Evolutionary conservation across 2,329 filamentous ascomycete species (phyloP), one percentile per base, ranked within the genome.

Genomic region (Cladophialophora yegresii): DNA sequence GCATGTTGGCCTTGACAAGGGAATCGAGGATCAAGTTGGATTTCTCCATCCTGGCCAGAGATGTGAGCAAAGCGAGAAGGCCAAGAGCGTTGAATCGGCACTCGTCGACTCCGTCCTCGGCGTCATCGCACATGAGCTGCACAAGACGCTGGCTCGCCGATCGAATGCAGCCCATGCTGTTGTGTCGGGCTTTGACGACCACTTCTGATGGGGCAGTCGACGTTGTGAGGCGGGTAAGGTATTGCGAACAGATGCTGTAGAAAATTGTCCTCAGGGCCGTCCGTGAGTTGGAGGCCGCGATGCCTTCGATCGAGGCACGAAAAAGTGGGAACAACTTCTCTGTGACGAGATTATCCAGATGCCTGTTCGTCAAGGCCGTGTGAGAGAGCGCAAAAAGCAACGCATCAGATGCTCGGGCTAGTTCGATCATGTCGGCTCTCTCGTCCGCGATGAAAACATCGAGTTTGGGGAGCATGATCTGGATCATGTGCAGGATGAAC

Each of bases 241-340:
- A 96, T 22, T 90, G 87, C 75, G 93, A 93, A 78, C 90, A 93
- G 71, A 96, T 96, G 72, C 90, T 90, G 76, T 98, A 99, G 77
- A 96, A 93, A 23, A 90, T 84, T 63, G 95, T 87, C 57, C 95
- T 88, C 45, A 99, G 80, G 61, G 87, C 83, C 16, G 90, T 81
- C 59, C 85, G 88, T 4, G 89, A 87, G 1, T 87, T 84, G 73
- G 70, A 88, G 66, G 89, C 87, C 69, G 88, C 86, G 61, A 96
- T 89, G 4, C 92, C 91, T 71, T 88, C 85, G 13, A 97, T 82
- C 67, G 91, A 93, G 45, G 92, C 86, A 67, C 96, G 90, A 82
- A 99, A 97, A 3, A 98, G 84, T 73, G 96, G 90, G 73, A 92
- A 93, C 0, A 98, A 83, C 73, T 95, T 91, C 75, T 98, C 93